Base-by-base conservation (phyloP, 768 basidiomycete genomes). In the Trametes coccinea region DNA sequence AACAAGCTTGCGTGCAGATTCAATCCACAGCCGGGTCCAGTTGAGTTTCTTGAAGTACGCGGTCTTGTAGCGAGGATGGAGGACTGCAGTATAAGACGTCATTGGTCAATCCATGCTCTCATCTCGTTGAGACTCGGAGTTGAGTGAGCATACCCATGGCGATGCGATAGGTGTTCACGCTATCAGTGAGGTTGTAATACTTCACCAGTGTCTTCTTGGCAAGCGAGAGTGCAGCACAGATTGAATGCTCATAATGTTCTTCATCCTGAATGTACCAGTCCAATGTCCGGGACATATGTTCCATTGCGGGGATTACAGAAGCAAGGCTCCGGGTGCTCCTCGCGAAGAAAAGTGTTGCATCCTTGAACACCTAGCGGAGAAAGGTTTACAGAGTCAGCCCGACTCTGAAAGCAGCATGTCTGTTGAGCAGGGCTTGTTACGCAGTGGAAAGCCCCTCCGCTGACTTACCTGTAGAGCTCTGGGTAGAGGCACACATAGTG, bases 271-370 rank as follows among this genome's bases (percentile, higher is more conserved):
- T 62, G 7, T 40, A 53, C 4, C 65, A 22, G 40, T 76, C 61
- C 34, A 37, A 37, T 10, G 34, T 37, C 34, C 34, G 34, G 34
- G 34, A 37, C 31, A 74, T 67, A 16, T 60, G 64, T 34, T 72
- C 72, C 70, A 72, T 74, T 11, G 70, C 68, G 2, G 66, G 72
- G 34, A 74, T 71, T 9, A 71, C 68, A 10, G 43, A 66, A 0
- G 62, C 53, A 5, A 71, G 61, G 58, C 55, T 66, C 0, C 66
- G 60, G 3, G 47, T 65, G 16, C 30, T 33, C 8, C 60, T 44
- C 17, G 64, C 66, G 53, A 69, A 67, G 53, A 49, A 63, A 0
- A 62, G 40, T 10, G 69, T 72, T 4, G 69, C 59, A 37, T 47
- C 52, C 29, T 60, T 54, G 52, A 60, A 54, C 8, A 54, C 30